A percentile compares a stretch with the other conserved stretches of the same genome.
Conservation (phyloP, 192 early-diverging fungal species). For the Dispira simplex region DNA sequence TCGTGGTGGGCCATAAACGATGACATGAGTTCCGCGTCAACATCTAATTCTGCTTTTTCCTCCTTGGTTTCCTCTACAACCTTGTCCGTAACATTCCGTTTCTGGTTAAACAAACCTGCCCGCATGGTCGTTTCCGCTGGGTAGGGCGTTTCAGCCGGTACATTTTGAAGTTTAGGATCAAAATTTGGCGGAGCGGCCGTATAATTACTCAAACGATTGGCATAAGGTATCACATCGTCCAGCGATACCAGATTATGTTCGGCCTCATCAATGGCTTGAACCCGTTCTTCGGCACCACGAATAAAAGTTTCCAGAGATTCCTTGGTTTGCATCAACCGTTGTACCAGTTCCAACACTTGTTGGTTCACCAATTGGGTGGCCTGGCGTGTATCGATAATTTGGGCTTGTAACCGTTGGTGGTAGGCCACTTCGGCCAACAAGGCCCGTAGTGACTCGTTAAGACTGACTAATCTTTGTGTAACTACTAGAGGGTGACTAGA, state of each 20-base stretch:
- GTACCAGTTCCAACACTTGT: background rate
- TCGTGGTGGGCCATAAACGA: conserved; percentile 16
- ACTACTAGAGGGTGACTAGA: no score
- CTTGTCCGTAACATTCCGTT: conserved; percentile 16
- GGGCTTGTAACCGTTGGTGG: conserved; percentile 7
- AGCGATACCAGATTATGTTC: background rate
- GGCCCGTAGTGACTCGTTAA: no score
- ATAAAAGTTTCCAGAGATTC: background rate
- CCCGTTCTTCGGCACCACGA: background rate
- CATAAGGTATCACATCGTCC: conserved; percentile 27
- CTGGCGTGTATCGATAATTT: background rate
- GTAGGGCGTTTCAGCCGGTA: conserved; percentile 28
- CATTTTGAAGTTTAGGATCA: conserved; percentile 15
- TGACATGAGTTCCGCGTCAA: conserved; percentile 5
- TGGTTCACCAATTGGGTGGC: background rate
- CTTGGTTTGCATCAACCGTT: background rate
- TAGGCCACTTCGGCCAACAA: background rate
- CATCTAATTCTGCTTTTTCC: background rate
- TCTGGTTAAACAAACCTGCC: conserved; percentile 24
- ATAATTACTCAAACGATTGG: conserved; percentile 28
- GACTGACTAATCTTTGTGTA: no score
- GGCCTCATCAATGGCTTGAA: background rate
- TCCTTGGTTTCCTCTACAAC: no score
- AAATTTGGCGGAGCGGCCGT: conserved; percentile 32
- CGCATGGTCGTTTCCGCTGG: conserved; percentile 29